These are phyloP conservation scores for Boeremia lycopersici DNA, from an alignment of 2,329 filamentous ascomycete species.

Conservation along the genomic window DNA sequence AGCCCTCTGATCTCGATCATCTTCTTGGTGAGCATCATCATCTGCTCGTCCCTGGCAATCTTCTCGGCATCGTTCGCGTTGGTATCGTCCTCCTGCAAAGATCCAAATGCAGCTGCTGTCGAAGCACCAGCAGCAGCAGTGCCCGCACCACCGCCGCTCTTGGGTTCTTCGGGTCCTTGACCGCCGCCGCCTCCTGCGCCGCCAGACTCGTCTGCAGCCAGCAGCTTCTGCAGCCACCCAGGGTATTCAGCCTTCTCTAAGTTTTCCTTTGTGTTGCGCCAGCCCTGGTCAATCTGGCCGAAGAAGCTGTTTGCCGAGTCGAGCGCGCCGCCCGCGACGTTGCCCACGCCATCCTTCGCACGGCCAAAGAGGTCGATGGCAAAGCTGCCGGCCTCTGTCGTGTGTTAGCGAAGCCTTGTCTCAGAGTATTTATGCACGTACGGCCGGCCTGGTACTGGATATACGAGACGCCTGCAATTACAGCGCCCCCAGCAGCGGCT, in stretches of 20 bases:
- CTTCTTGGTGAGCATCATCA: conserved; percentile 99
- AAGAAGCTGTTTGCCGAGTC: conserved; percentile 76
- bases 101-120: conserved; percentile 78
- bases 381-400: conserved; percentile 74
- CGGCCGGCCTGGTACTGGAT: conserved; percentile 93
- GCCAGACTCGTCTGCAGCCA: conserved; percentile 52
- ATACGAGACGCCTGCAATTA: conserved; percentile 87
- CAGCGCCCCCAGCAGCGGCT: conserved; percentile 87
- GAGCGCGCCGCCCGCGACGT: conserved; percentile 72
- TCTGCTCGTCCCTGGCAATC: conserved; percentile 87
- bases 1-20: conserved; percentile 99
- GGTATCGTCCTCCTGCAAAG: conserved; percentile 71
- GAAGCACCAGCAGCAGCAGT: conserved; percentile 71
- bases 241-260: conserved; percentile 72
- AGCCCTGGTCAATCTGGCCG: conserved; percentile 78
- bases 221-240: conserved; percentile 78
- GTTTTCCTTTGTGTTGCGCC: conserved; percentile 81
- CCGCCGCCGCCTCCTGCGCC: conserved; percentile 49
- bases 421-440: conserved; percentile 54
- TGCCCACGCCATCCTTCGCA: conserved; percentile 72
- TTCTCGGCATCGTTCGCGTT: conserved; percentile 69
- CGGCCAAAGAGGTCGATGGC: conserved; percentile 76
- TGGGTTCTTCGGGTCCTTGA: conserved; percentile 53
- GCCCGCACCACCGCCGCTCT: conserved; percentile 58
- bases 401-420: conserved; percentile 47